Evolutionary conservation across 129 eudicot species (phyloP).

Genomic region (Logfia minima): DNA sequence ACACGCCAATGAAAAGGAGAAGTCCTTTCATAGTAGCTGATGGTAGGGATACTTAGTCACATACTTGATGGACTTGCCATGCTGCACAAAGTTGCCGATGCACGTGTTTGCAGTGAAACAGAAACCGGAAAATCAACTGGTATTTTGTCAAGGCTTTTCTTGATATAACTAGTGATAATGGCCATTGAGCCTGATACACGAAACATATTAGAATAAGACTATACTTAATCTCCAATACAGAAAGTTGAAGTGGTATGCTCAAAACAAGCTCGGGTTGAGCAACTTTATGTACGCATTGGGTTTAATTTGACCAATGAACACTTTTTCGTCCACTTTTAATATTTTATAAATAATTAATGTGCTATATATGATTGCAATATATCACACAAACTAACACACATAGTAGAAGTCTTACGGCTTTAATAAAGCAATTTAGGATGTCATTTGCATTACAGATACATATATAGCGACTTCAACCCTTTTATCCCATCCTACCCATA

Average conservation of each 20-base stretch:
- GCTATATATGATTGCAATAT: neutral
- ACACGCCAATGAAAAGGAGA: neutral
- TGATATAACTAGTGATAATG: conserved; percentile 90
- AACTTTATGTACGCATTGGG: neutral
- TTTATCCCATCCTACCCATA: too few relatives aligned
- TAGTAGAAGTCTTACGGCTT: neutral
- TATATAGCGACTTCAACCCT: too few relatives aligned
- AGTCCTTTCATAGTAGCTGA: neutral
- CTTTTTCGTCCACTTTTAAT: neutral
- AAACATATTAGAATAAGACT: neutral
- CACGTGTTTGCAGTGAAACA: conserved; percentile 95
- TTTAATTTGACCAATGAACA: neutral
- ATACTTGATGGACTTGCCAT: conserved; percentile 97
- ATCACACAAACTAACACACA: neutral
- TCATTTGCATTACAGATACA: too few relatives aligned
- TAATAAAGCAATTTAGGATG: too few relatives aligned
- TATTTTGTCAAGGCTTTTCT: conserved; percentile 88
- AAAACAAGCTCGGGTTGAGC: neutral
- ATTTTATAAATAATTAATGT: neutral
- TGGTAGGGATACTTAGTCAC: conserved; percentile 19
- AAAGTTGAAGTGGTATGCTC: neutral
- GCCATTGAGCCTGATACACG: conserved; percentile 81
- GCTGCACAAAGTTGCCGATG: conserved; percentile 93
- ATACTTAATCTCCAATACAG: neutral
- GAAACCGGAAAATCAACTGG: conserved; percentile 80